These are phyloP conservation scores for Lachancea fermentati DNA, from an alignment of 805 yeast genomes.

Conservation along the genomic window DNA sequence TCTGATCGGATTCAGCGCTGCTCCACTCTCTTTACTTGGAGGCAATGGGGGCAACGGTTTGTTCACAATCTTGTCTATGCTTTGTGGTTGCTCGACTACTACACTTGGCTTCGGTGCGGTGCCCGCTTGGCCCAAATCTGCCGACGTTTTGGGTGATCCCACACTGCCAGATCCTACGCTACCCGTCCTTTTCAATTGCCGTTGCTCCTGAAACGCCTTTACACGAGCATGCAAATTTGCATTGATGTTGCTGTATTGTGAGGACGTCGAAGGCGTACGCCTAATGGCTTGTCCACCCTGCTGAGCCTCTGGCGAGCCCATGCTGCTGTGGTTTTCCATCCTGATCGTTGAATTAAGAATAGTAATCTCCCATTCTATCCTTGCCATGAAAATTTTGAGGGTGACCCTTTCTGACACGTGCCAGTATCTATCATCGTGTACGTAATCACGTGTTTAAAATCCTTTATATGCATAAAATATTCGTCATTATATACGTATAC, in stretches of 20 bases:
- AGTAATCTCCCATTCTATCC: not conserved
- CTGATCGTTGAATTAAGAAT: not conserved
- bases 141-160: conserved; percentile 1
- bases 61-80: conserved; percentile 29
- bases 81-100: conserved; percentile 13
- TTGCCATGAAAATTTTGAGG: not conserved
- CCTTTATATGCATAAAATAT: too few species aligned
- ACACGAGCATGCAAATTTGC: conserved; percentile 84
- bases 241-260: conserved; percentile 39
- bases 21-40: conserved; percentile 11
- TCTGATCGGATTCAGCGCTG: conserved; percentile 22
- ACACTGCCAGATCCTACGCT: conserved; percentile 25
- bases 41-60: conserved; percentile 42
- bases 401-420: too few species aligned
- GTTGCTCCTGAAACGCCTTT: conserved; percentile 79
- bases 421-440: too few species aligned
- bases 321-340: not conserved
- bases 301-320: conserved; percentile 2
- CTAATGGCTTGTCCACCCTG: conserved; percentile 5
- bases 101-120: conserved; percentile 13
- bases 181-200: conserved; percentile 44
- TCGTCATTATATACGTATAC: too few species aligned
- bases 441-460: too few species aligned
- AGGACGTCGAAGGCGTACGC: conserved; percentile 24
- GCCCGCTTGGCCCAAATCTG: conserved; percentile 9